Evolutionary conservation across 2,329 filamentous ascomycete genomes (phyloP).

Genomic region (Ophiostoma sp.): DNA sequence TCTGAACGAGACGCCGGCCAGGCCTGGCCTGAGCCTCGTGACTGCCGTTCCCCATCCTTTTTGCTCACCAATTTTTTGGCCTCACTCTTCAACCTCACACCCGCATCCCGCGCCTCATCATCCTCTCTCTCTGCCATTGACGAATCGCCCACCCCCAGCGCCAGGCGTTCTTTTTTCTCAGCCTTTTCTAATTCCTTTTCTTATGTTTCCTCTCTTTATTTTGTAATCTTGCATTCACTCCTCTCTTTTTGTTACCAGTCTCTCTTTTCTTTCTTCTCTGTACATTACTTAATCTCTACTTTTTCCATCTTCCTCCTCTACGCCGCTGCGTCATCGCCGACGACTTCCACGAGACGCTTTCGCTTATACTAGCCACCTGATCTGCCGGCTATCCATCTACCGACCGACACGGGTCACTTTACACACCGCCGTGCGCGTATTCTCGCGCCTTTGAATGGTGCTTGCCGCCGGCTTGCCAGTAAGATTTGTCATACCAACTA

Average conservation of each 20-base stretch:
- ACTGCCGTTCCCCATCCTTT: background rate
- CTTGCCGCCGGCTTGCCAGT: slow-evolving; percentile 25
- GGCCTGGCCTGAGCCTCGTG: slow-evolving; percentile 1
- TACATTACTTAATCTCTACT: background rate
- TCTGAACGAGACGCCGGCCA: background rate
- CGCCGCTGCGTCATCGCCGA: slow-evolving; percentile 4
- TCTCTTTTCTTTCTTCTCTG: background rate
- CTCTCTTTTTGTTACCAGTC: background rate
- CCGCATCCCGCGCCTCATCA: background rate
- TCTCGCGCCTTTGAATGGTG: slow-evolving; percentile 14
- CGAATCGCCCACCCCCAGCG: background rate
- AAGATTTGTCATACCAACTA: slow-evolving; percentile 10
- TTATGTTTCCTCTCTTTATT: slow-evolving; percentile 1
- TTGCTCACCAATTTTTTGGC: slow-evolving; percentile 9
- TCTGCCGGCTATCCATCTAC: background rate
- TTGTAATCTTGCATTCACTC: slow-evolving; percentile 10
- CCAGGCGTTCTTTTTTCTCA: slow-evolving; percentile 17
- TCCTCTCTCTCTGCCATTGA: background rate
- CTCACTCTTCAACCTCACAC: slow-evolving; percentile 2
- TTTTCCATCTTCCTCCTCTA: background rate
- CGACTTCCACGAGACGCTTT: background rate
- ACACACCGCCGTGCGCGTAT: background rate
- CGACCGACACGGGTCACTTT: background rate
- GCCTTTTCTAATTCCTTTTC: background rate
- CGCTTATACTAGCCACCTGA: background rate